phyloP scores from a whole-genome alignment of 78 protist genomes.

The Protostelium mycophagum region DNA sequence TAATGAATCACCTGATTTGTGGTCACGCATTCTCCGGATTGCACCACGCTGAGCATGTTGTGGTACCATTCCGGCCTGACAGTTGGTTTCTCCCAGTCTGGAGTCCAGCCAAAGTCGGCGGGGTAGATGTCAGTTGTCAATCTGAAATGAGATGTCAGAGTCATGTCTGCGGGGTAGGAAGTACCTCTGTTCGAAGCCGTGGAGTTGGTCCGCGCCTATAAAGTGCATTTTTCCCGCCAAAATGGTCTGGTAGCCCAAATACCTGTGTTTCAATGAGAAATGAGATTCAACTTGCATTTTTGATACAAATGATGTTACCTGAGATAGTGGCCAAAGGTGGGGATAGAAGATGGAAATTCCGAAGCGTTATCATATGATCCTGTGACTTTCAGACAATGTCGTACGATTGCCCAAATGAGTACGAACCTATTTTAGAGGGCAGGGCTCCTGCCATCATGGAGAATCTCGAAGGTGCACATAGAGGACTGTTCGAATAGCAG shows the following conservation, averaged over 20 bases:
- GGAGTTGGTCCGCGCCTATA: conserved; percentile 5
- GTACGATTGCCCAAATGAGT: not conserved
- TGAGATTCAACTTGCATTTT: no score
- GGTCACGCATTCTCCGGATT: not conserved
- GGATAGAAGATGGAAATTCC: not conserved
- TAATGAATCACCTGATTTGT: not conserved
- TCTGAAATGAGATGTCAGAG: not conserved
- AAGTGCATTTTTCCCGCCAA: conserved; percentile 3
- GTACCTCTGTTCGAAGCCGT: conserved; percentile 4
- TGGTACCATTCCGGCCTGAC: not conserved
- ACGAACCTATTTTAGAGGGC: not conserved
- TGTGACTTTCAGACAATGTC: not conserved
- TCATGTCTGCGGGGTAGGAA: not conserved
- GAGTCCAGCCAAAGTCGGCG: conserved; percentile 1
- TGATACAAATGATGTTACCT: not conserved
- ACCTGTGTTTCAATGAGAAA: not conserved
- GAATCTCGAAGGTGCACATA: not conserved
- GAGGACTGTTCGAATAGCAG: not conserved
- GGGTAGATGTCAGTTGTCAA: conserved; percentile 3
- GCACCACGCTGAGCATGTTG: not conserved
- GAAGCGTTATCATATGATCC: not conserved
- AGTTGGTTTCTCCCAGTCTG: not conserved
- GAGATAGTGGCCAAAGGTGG: conserved; percentile 1
- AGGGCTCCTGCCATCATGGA: conserved; percentile 1
- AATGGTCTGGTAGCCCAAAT: not conserved